Evolutionary conservation across 2,329 filamentous ascomycete species (phyloP).

Genomic region (Myriangium duriaei): DNA sequence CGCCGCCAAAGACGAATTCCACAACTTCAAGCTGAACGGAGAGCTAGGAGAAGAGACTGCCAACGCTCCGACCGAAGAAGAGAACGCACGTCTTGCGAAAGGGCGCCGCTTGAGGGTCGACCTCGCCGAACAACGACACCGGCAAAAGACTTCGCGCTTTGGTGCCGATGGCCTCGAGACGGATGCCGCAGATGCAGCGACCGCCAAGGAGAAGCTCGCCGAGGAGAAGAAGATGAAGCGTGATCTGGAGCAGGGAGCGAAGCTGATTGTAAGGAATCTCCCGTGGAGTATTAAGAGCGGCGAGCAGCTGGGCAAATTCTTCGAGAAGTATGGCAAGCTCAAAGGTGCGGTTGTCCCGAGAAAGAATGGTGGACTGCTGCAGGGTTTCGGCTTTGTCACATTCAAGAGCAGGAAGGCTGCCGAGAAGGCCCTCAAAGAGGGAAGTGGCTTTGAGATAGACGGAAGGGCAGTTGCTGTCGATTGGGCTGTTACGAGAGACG

Average conservation of each 20-base stretch:
- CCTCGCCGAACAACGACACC: conserved; percentile 71
- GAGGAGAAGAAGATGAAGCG: conserved; percentile 37
- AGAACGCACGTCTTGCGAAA: neutral
- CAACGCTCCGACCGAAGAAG: neutral
- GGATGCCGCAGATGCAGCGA: conserved; percentile 24
- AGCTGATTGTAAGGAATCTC: conserved; percentile 81
- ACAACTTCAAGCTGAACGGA: conserved; percentile 66
- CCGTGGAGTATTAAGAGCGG: conserved; percentile 90
- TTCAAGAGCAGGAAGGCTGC: conserved; percentile 82
- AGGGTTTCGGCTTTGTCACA: conserved; percentile 88
- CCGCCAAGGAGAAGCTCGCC: conserved; percentile 51
- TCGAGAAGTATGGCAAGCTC: conserved; percentile 81
- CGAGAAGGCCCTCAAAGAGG: conserved; percentile 67
- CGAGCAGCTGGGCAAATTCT: conserved; percentile 66
- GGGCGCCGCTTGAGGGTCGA: conserved; percentile 68
- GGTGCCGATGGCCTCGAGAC: conserved; percentile 16
- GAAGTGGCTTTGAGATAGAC: conserved; percentile 86
- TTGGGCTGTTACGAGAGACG: conserved; percentile 87
- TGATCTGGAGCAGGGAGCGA: conserved; percentile 49
- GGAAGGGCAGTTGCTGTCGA: conserved; percentile 84
- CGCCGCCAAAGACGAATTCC: conserved; percentile 66
- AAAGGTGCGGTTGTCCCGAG: conserved; percentile 78
- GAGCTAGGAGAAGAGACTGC: conserved; percentile 1
- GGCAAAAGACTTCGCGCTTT: conserved; percentile 33
- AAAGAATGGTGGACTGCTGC: conserved; percentile 52